Percentiles rank a stretch among this genome's conserved stretches.
Evolutionary conservation across 1,139 yeast species (phyloP).

Genomic region (Geotrichum aggregatum): DNA sequence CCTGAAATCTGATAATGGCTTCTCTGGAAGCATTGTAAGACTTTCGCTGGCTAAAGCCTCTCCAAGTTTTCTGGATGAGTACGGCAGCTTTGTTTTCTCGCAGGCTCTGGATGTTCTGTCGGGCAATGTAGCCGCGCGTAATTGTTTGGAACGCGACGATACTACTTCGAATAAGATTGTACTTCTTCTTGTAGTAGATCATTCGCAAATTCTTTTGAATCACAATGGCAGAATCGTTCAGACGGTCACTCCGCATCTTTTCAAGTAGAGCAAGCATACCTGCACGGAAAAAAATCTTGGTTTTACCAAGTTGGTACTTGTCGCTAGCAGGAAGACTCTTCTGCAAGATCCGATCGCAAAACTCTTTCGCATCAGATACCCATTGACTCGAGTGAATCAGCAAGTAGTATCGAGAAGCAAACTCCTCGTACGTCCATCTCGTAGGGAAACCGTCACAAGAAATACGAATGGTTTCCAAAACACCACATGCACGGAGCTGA

Average conservation of each 20-base stretch:
- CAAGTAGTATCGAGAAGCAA: constrained; percentile 84
- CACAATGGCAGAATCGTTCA: constrained; percentile 70
- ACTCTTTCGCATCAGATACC: constrained; percentile 54
- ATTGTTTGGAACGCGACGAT: constrained; percentile 57
- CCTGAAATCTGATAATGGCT: constrained; percentile 61
- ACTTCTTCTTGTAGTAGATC: constrained; percentile 59
- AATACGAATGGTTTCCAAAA: constrained; percentile 88
- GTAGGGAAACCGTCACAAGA: constrained; percentile 98
- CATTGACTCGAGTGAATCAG: constrained; percentile 69
- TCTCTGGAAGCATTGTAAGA: constrained; percentile 44
- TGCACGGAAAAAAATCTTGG: constrained; percentile 89
- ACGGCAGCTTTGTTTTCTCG: constrained; percentile 64
- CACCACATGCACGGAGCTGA: constrained; percentile 98
- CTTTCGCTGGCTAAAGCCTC: constrained; percentile 59
- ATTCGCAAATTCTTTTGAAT: constrained; percentile 83
- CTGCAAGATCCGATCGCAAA: constrained; percentile 65
- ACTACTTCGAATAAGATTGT: constrained; percentile 52
- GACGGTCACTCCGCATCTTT: constrained; percentile 73
- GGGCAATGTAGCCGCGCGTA: constrained; percentile 58
- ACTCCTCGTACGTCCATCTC: constrained; percentile 91
- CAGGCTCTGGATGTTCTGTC: constrained; percentile 55
- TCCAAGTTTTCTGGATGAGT: constrained; percentile 63
- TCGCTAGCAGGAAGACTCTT: constrained; percentile 58
- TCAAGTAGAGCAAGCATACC: constrained; percentile 90
- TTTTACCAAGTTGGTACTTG: constrained; percentile 74